Evolutionary conservation across 75 land plant genomes (phyloP).

Genomic region (Pseudotsuga menziesii): DNA sequence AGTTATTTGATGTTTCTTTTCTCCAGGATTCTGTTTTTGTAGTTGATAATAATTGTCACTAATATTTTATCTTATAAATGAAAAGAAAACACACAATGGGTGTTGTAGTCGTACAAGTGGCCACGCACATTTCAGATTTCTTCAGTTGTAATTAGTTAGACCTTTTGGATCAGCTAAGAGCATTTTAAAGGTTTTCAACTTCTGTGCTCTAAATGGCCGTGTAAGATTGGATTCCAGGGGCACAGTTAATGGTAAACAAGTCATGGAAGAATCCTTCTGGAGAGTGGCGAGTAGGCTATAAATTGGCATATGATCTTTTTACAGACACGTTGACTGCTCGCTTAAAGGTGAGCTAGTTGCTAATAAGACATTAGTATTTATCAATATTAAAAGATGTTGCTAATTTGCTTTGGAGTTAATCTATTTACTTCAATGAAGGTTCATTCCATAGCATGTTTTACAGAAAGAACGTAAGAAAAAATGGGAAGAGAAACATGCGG

Average conservation of each 20-base stretch:
- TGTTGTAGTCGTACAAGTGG: background rate
- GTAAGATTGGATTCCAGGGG: constrained; percentile 32
- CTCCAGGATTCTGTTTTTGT: background rate
- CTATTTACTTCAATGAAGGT: background rate
- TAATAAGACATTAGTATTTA: background rate
- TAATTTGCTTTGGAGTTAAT: constrained; percentile 1
- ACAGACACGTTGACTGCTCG: constrained; percentile 69
- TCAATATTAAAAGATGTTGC: background rate
- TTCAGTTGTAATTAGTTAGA: background rate
- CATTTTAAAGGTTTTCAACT: background rate
- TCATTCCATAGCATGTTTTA: constrained; percentile 6
- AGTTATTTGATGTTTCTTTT: too few species aligned
- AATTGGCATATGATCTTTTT: constrained; percentile 76
- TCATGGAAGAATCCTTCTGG: constrained; percentile 94
- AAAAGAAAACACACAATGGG: background rate
- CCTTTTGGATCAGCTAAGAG: background rate
- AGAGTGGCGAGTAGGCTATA: constrained; percentile 94
- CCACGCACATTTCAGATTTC: background rate
- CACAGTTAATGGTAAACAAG: constrained; percentile 52
- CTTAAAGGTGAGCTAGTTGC: constrained; percentile 54
- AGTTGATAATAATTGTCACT: background rate
- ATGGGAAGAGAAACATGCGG: constrained; percentile 86
- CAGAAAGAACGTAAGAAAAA: constrained; percentile 93
- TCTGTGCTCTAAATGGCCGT: background rate
- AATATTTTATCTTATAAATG: background rate